Percentiles rank a stretch among this genome's conserved stretches.
Evolutionary conservation across 2,329 filamentous ascomycete species (phyloP).

Genomic region (Didymella pomorum): DNA sequence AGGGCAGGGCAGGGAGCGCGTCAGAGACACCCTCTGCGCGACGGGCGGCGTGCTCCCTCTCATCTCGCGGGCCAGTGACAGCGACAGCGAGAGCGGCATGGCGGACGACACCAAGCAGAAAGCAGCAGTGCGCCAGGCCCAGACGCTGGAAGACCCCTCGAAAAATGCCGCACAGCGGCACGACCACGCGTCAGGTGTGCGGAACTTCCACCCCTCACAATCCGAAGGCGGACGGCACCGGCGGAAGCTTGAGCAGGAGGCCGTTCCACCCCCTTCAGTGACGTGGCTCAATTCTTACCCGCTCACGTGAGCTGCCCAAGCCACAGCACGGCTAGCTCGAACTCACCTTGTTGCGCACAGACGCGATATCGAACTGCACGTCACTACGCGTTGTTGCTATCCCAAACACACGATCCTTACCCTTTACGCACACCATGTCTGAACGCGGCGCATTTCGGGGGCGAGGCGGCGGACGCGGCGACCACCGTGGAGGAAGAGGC

Average conservation of each 20-base stretch:
- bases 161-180: conserved; percentile 21
- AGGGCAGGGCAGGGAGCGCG: conserved; percentile 5
- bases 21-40: conserved; percentile 8
- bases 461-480: conserved; percentile 40
- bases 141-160: conserved; percentile 13
- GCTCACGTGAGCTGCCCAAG: conserved; percentile 2
- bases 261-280: background rate
- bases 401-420: conserved; percentile 20
- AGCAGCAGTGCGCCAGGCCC: conserved; percentile 5
- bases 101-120: conserved; percentile 7
- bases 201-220: conserved; percentile 9
- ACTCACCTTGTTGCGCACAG: conserved; percentile 17
- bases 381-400: conserved; percentile 27
- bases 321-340: conserved; percentile 7
- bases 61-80: conserved; percentile 10
- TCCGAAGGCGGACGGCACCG: conserved; percentile 6
- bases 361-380: conserved; percentile 28
- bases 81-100: conserved; percentile 5
- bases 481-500: conserved; percentile 51
- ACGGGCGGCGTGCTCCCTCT: conserved; percentile 5
- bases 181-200: conserved; percentile 6
- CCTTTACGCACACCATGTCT: conserved; percentile 55
- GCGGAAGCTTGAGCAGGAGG: conserved; percentile 1
- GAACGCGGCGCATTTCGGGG: conserved; percentile 63
- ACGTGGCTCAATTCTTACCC: background rate